A percentile compares a stretch with the other conserved stretches of the same genome.
Conservation (phyloP, 345 rosid species). For the Cardamine resedifolia region DNA sequence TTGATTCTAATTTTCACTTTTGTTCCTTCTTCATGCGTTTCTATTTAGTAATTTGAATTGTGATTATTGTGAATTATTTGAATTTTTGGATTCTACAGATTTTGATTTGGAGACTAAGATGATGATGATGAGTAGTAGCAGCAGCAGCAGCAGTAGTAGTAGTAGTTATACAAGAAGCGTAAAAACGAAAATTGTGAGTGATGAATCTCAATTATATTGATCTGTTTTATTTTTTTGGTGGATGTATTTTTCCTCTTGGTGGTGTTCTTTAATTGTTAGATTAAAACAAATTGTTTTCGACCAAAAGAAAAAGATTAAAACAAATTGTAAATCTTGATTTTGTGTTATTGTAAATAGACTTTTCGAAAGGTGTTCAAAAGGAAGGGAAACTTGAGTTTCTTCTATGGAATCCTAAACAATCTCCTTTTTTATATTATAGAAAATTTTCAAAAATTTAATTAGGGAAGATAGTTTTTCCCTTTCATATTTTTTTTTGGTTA, state of each 20-base stretch:
- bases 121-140: constrained; percentile 15
- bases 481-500: background rate
- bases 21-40: background rate
- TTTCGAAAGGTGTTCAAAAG: background rate
- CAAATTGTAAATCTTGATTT: background rate
- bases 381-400: background rate
- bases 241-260: no score
- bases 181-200: constrained; percentile 17
- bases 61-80: background rate
- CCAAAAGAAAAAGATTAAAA: no score
- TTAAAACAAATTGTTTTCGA: no score
- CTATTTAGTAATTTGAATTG: background rate
- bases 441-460: background rate
- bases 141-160: background rate
- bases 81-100: constrained; percentile 6
- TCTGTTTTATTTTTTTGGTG: background rate
- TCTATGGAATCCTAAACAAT: background rate
- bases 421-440: background rate
- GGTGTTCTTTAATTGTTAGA: background rate
- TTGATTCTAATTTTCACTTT: background rate
- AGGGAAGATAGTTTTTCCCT: no score
- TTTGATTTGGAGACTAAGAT: constrained; percentile 18
- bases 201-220: constrained; percentile 1
- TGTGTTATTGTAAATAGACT: background rate
- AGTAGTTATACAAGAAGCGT: background rate